These are phyloP conservation scores for Drosera capensis DNA, from an alignment of 148 eudicot genomes.

Conservation along the genomic window DNA sequence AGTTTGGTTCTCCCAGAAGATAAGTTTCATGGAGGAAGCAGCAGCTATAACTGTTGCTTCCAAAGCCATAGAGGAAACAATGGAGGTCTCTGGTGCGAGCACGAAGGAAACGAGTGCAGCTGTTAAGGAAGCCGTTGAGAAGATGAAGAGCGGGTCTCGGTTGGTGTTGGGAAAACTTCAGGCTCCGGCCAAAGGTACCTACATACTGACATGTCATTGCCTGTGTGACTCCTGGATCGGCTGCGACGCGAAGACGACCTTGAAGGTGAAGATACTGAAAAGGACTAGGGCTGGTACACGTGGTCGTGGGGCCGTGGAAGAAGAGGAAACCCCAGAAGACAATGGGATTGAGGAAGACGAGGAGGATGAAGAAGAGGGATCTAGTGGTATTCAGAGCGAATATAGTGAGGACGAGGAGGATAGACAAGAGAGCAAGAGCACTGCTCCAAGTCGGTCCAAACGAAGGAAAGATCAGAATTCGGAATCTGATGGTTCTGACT, in stretches of 20 bases:
- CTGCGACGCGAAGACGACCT: conserved; percentile 38
- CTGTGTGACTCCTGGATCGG: conserved; percentile 84
- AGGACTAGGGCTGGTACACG: conserved; percentile 70
- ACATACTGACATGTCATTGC: conserved; percentile 40
- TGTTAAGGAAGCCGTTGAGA: conserved; percentile 49
- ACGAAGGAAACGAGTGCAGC: conserved; percentile 43
- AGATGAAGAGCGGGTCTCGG: conserved; percentile 53
- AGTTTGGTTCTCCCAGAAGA: conserved; percentile 74
- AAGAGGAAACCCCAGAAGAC: conserved; percentile 32
- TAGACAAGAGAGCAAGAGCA: conserved; percentile 26
- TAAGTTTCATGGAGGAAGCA: conserved; percentile 69
- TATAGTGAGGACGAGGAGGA: conserved; percentile 88
- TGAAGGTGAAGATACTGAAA: conserved; percentile 57
- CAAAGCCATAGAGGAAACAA: conserved; percentile 45
- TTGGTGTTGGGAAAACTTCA: conserved; percentile 66
- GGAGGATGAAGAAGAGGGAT: conserved; percentile 61
- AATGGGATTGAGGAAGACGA: conserved; percentile 70
- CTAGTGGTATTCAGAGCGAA: conserved; percentile 79
- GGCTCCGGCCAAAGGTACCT: conserved; percentile 66
- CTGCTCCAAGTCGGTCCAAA: conserved; percentile 18
- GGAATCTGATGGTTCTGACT: conserved; percentile 20
- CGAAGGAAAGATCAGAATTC: conserved; percentile 17
- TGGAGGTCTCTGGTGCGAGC: conserved; percentile 55
- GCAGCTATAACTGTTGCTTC: conserved; percentile 60
- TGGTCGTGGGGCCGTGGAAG: conserved; percentile 30